Evolutionary conservation across 2,329 filamentous ascomycete genomes (phyloP).

Genomic region (Blumeria graminis): DNA sequence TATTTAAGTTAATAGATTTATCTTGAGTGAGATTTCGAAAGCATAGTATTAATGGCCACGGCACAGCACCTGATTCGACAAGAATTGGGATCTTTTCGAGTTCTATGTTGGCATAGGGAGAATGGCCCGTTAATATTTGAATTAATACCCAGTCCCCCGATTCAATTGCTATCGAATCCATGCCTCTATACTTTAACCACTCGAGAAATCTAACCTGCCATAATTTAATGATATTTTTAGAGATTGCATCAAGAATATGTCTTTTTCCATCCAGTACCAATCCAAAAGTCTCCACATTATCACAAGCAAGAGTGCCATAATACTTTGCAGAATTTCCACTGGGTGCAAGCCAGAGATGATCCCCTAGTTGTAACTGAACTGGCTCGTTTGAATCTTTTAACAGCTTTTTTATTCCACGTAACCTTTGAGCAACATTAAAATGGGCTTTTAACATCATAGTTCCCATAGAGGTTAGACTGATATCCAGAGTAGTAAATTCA

Average conservation of each 20-base stretch:
- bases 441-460: conserved; percentile 14
- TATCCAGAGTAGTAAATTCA: conserved; percentile 13
- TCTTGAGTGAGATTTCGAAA: conserved; percentile 8
- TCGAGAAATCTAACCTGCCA: conserved; percentile 15
- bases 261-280: neutral
- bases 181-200: conserved; percentile 13
- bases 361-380: conserved; percentile 6
- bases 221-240: conserved; percentile 8
- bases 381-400: conserved; percentile 2
- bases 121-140: conserved; percentile 10
- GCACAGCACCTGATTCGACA: conserved; percentile 12
- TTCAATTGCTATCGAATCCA: conserved; percentile 11
- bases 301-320: conserved; percentile 8
- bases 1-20: conserved; percentile 3
- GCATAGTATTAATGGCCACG: conserved; percentile 15
- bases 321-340: conserved; percentile 14
- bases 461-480: conserved; percentile 14
- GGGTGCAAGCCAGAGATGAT: conserved; percentile 14
- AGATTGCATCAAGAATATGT: conserved; percentile 3
- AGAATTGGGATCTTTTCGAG: conserved; percentile 7
- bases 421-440: conserved; percentile 9
- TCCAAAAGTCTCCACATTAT: conserved; percentile 3
- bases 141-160: conserved; percentile 15
- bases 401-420: conserved; percentile 7
- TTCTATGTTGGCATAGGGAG: conserved; percentile 9